Percentiles rank a stretch among this genome's conserved stretches.
phyloP scores from a whole-genome alignment of 768 basidiomycete genomes.

The Mycena pura region DNA sequence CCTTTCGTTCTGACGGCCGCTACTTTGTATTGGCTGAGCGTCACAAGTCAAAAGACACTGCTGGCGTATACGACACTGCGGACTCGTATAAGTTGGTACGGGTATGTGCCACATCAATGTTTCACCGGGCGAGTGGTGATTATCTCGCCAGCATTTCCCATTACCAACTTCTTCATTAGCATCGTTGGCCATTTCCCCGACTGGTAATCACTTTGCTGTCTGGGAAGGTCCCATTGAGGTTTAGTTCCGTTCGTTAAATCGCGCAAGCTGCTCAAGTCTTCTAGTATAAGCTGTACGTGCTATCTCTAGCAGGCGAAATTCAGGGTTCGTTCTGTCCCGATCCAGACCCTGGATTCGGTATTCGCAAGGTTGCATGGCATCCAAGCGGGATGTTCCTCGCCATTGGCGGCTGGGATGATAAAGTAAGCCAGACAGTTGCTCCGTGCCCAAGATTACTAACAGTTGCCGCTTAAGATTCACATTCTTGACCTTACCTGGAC shows the following conservation, averaged over 20 bases:
- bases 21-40: constrained; percentile 89
- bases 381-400: constrained; percentile 84
- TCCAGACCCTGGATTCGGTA: constrained; percentile 84
- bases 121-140: constrained; percentile 1
- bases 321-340: constrained; percentile 73
- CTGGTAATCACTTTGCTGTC: constrained; percentile 74
- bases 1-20: constrained; percentile 79
- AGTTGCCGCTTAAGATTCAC: constrained; percentile 62
- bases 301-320: constrained; percentile 69
- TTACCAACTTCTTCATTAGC: constrained; percentile 76
- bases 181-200: constrained; percentile 78
- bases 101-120: constrained; percentile 46
- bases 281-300: constrained; percentile 79
- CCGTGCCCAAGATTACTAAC: constrained; percentile 2
- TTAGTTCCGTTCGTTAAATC: constrained; percentile 24
- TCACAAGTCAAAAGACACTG: constrained; percentile 87
- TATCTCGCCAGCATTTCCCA: constrained; percentile 73
- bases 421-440: constrained; percentile 49
- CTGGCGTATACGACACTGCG: constrained; percentile 82
- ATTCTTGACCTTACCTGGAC: constrained; percentile 84
- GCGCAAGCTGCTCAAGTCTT: constrained; percentile 3
- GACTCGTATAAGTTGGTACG: constrained; percentile 76
- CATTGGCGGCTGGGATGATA: constrained; percentile 89
- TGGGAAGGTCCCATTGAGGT: constrained; percentile 92
- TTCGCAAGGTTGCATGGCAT: constrained; percentile 84